These are phyloP conservation scores for Vigna hirtella DNA, from an alignment of 306 rosid genomes.

Conservation along the genomic window DNA sequence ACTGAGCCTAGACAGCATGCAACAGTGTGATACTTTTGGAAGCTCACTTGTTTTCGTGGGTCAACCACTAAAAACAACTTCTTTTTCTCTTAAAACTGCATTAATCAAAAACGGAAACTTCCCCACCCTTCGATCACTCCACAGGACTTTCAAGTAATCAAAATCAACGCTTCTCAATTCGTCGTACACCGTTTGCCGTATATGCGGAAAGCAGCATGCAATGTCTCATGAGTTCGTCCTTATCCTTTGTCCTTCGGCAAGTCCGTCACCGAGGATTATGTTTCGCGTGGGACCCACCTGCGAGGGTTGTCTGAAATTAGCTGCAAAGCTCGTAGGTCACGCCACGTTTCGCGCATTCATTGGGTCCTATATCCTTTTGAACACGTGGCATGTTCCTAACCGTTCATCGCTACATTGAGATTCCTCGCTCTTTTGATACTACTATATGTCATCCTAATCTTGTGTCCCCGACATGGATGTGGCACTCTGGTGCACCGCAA, in stretches of 20 bases:
- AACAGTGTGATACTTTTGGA: slow-evolving; percentile 57
- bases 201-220: not conserved
- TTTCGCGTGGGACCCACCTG: slow-evolving; percentile 60
- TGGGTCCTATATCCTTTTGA: not conserved
- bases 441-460: slow-evolving; percentile 25
- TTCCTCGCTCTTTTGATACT: slow-evolving; percentile 36
- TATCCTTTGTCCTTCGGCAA: slow-evolving; percentile 64
- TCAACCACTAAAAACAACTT: slow-evolving; percentile 43
- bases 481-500: not conserved
- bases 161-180: not conserved
- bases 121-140: slow-evolving; percentile 1
- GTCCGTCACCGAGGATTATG: slow-evolving; percentile 67
- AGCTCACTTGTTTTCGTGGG: slow-evolving; percentile 54
- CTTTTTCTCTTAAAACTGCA: not conserved
- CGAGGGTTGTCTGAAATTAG: slow-evolving; percentile 47
- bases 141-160: rapidly evolving
- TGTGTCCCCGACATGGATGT: slow-evolving; percentile 35
- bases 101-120: not conserved
- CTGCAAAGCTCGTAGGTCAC: slow-evolving; percentile 21
- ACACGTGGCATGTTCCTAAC: slow-evolving; percentile 43
- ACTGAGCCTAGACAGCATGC: slow-evolving; percentile 53
- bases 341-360: slow-evolving; percentile 38
- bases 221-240: slow-evolving; percentile 41
- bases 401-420: slow-evolving; percentile 38
- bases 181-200: not conserved